Evolutionary conservation across 2,329 filamentous ascomycete genomes (phyloP), one percentile per base, ranked within the genome.

Genomic region (Mariannaea sp.): DNA sequence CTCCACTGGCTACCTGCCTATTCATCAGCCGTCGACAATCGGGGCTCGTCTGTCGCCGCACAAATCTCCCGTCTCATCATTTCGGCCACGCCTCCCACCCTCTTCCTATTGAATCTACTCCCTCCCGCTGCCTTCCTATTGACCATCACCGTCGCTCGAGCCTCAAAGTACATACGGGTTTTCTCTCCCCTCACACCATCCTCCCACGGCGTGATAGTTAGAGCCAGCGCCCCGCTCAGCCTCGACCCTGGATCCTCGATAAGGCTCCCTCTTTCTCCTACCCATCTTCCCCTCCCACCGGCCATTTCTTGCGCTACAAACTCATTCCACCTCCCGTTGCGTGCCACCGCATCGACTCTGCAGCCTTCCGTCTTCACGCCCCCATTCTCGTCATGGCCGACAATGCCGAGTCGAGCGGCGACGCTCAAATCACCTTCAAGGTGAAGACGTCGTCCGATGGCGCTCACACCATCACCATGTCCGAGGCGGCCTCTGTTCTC

Each of bases 381-480:
- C 10, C 30, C 13, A 42, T 36, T 12, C 32, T 59, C 69, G 66
- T 57, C 62, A 90, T 89, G 86, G 81, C 87, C 70, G 87, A 90
- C 72, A 83, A 82, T 68, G 72, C 77, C 64, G 80, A 82, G 56
- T 72, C 79, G 62, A 70, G 77, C 67, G 81, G 84, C 66, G 90
- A 92, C 68, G 77, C 86, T 67, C 86, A 92, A 67, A 78, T 99
- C 76, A 96, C 90, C 72, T 97, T 99, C 84, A 94, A 92, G 77
- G 87, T 99, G 75, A 99, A 97, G 80, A 90, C 90, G n/a, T 92
- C 91, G n/a, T 88, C 87, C 65, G 92, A 97, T 70, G 86, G 84
- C 71, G 91, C 89, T 73, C 92, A 91, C 70, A 86, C 83, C 46
- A 79, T 99, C 70, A 95, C 91, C 51, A 86, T 97, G 68, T 75